Base-by-base conservation (phyloP, 768 basidiomycete genomes). In the Phaffia tasmanica region DNA sequence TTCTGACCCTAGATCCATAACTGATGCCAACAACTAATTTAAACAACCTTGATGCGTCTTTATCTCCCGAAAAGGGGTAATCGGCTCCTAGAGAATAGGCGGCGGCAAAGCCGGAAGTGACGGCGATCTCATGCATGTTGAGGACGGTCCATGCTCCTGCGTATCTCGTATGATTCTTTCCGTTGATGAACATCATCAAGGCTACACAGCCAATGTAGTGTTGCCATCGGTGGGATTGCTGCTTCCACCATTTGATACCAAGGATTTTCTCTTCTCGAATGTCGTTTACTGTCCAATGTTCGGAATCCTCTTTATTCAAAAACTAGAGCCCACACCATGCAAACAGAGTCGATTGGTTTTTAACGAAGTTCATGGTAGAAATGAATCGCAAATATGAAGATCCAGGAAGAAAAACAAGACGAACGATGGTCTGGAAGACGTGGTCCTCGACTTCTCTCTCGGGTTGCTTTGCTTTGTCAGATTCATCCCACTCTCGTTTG, bases 161-260 rank as follows among this genome's bases (percentile, higher is more conserved):
- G 56, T 76, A 78, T 60, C 77, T 70, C 5, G 78, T 78, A 68
- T 75, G 77, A 50, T 73, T 70, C 74, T 73, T 76, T 27, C 77
- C 76, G 59, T 78, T 79, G 55, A 79, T 76, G 19, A 76, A 71
- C 66, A 75, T 75, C 76, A 79, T 77, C 73, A 76, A 71, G 35
- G 78, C 78, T 21, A 79, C 76, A 30, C 76, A 76, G 7, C 65
- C 69, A 21, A 74, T 73, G 53, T 79, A 79, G 65, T 79, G 78
- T 71, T 81, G 80, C 80, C 80, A 81, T 27, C 80, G 77, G 70
- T 81, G 80, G 60, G 79, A 79, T 72, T 80, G 80, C 71, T 81
- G 81, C 71, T 81, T 81, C 81, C 81, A 81, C 80, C 79, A 80
- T 71, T 81, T 80, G 72, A 80, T 76, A 70, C 75, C 58, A 32